phyloP scores from a whole-genome alignment of 2,329 filamentous ascomycete species.

The Colletotrichum sp. region DNA sequence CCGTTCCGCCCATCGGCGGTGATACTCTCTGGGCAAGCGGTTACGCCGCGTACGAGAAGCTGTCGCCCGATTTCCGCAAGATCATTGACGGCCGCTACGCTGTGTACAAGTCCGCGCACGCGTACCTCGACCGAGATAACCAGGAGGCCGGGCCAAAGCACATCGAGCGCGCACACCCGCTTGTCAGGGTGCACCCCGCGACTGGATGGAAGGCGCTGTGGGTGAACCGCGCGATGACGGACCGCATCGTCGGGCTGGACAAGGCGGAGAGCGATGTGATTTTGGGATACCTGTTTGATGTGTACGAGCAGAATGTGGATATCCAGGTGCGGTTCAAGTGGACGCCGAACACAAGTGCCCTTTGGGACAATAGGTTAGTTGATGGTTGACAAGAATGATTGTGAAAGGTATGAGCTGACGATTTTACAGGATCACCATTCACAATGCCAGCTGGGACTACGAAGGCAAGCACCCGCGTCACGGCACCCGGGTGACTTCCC shows the following conservation, averaged over 20 bases:
- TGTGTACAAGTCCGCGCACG: conserved; percentile 69
- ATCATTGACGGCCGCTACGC: conserved; percentile 72
- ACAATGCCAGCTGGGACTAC: conserved; percentile 79
- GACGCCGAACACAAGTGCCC: conserved; percentile 68
- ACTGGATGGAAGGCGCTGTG: conserved; percentile 78
- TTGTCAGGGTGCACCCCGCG: conserved; percentile 74
- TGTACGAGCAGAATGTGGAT: conserved; percentile 73
- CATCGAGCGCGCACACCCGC: conserved; percentile 70
- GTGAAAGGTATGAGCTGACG: neutral
- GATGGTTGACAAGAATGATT: neutral
- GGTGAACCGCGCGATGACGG: conserved; percentile 75
- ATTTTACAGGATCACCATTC: conserved; percentile 66
- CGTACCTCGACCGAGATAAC: conserved; percentile 69
- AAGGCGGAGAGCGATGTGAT: conserved; percentile 72
- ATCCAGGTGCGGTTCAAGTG: conserved; percentile 76
- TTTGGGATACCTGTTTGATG: conserved; percentile 69
- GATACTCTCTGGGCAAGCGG: conserved; percentile 77
- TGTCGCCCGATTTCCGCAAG: conserved; percentile 71
- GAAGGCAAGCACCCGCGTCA: conserved; percentile 70
- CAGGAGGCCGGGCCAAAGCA: conserved; percentile 66
- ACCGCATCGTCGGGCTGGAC: conserved; percentile 71
- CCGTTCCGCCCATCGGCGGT: conserved; percentile 67
- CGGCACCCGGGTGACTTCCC: conserved; percentile 72
- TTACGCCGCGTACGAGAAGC: conserved; percentile 75
- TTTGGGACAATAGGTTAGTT: conserved; percentile 72